Evolutionary conservation across 2,329 filamentous ascomycete genomes (phyloP).

Genomic region (Stagonosporopsis chrysanthemi): DNA sequence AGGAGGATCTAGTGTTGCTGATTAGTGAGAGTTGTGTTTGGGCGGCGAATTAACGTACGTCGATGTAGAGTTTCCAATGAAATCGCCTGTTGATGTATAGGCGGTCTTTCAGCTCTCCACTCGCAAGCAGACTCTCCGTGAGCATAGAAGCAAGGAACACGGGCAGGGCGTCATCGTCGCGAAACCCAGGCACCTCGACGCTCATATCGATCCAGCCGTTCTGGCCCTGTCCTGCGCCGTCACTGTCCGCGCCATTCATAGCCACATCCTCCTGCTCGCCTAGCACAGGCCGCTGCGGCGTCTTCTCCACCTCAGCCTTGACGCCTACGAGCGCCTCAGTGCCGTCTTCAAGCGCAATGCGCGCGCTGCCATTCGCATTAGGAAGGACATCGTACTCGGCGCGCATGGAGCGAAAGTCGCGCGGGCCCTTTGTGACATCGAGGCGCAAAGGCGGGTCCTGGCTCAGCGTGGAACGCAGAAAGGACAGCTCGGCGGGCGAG

Average conservation of each 20-base stretch:
- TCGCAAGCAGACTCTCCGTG: conserved; percentile 81
- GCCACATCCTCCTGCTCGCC: conserved; percentile 37
- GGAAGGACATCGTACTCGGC: conserved; percentile 92
- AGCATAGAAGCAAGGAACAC: conserved; percentile 90
- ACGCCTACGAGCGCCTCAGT: conserved; percentile 95
- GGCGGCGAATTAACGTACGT: conserved; percentile 49
- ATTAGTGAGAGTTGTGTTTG: conserved; percentile 9
- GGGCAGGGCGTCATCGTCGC: conserved; percentile 90
- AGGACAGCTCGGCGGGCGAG: conserved; percentile 94
- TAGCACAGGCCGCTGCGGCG: conserved; percentile 47
- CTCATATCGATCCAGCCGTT: conserved; percentile 86
- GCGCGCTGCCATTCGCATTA: conserved; percentile 87
- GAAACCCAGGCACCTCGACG: conserved; percentile 88
- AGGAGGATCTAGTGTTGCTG: conserved; percentile 72
- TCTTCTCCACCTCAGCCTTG: conserved; percentile 92
- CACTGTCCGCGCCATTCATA: conserved; percentile 48
- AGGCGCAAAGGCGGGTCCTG: conserved; percentile 85
- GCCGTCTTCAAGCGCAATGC: conserved; percentile 93
- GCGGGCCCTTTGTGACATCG: conserved; percentile 67
- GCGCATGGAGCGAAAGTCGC: conserved; percentile 87
- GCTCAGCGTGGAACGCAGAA: conserved; percentile 86
- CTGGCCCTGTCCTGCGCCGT: conserved; percentile 54
- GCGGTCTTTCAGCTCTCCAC: conserved; percentile 70
- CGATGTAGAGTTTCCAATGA: conserved; percentile 96
- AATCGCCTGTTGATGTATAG: conserved; percentile 89